phyloP scores from a whole-genome alignment of 2,329 filamentous ascomycete species.

The Bipolaris zeicola region DNA sequence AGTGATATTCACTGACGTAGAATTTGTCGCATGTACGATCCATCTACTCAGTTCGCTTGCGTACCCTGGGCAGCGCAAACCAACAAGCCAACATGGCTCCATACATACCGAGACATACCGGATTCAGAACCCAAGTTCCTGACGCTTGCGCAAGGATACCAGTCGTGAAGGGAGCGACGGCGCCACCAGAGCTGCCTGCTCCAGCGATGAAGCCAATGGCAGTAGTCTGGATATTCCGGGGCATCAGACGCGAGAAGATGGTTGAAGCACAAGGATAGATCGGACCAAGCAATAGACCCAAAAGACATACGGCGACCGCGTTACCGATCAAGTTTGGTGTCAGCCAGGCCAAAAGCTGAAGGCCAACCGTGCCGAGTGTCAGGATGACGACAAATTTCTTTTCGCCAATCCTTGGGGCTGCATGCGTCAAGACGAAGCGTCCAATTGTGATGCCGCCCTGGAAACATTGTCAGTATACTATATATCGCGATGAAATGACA shows the following conservation, averaged over 20 bases:
- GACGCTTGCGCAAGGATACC: conserved; percentile 66
- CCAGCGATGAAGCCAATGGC: conserved; percentile 71
- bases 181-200: conserved; percentile 72
- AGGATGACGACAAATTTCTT: conserved; percentile 69
- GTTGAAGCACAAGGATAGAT: conserved; percentile 76
- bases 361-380: conserved; percentile 64
- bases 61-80: conserved; percentile 62
- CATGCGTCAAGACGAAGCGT: conserved; percentile 71
- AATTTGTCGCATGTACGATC: background rate
- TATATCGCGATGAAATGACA: background rate
- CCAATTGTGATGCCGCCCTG: conserved; percentile 78
- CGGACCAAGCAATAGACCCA: conserved; percentile 77
- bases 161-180: conserved; percentile 69
- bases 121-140: conserved; percentile 68
- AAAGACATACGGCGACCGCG: conserved; percentile 59
- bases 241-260: conserved; percentile 66
- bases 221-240: conserved; percentile 64
- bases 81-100: conserved; percentile 69
- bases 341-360: conserved; percentile 79
- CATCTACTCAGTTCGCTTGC: conserved; percentile 65
- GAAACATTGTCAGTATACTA: conserved; percentile 19
- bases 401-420: conserved; percentile 72
- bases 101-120: conserved; percentile 71
- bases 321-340: conserved; percentile 69
- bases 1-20: background rate